Conservation (phyloP, 306 rosid species). For the Pyrus pyrifolia region DNA sequence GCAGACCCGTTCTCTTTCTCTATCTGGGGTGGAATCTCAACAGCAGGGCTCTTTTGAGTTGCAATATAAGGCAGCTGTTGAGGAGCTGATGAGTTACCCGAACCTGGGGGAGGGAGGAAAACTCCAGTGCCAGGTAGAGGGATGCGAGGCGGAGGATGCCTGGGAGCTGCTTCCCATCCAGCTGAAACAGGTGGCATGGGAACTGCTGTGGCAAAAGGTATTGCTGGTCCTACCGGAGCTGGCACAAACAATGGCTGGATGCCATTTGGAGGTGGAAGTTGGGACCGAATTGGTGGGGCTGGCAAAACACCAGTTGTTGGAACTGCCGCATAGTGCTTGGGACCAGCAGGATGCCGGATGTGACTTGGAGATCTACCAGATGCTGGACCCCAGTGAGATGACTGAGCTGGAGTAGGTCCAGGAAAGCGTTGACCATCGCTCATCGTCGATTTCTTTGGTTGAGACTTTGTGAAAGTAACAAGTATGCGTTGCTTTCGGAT, state of each 20-base stretch:
- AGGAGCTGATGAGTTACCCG: slow-evolving; percentile 47
- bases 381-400: slow-evolving; percentile 61
- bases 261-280: slow-evolving; percentile 55
- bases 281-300: slow-evolving; percentile 54
- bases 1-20: slow-evolving; percentile 50
- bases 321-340: slow-evolving; percentile 52
- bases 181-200: slow-evolving; percentile 55
- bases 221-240: slow-evolving; percentile 43
- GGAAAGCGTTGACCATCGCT: slow-evolving; percentile 46
- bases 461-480: slow-evolving; percentile 67
- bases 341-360: slow-evolving; percentile 48
- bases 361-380: slow-evolving; percentile 65
- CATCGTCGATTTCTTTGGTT: slow-evolving; percentile 44
- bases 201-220: slow-evolving; percentile 67
- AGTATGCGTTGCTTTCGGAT: slow-evolving; percentile 70
- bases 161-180: slow-evolving; percentile 70
- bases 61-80: slow-evolving; percentile 31
- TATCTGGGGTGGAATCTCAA: slow-evolving; percentile 30
- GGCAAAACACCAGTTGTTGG: slow-evolving; percentile 59
- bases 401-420: slow-evolving; percentile 29
- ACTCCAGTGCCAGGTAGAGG: slow-evolving; percentile 87
- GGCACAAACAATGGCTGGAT: slow-evolving; percentile 64
- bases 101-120: slow-evolving; percentile 89
- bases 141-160: slow-evolving; percentile 77
- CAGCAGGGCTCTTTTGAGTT: slow-evolving; percentile 30